A percentile compares a stretch with the other conserved stretches of the same genome.
Evolutionary conservation across 1,284 basidiomycete genomes (phyloP).

Genomic region (Cerrena zonata): DNA sequence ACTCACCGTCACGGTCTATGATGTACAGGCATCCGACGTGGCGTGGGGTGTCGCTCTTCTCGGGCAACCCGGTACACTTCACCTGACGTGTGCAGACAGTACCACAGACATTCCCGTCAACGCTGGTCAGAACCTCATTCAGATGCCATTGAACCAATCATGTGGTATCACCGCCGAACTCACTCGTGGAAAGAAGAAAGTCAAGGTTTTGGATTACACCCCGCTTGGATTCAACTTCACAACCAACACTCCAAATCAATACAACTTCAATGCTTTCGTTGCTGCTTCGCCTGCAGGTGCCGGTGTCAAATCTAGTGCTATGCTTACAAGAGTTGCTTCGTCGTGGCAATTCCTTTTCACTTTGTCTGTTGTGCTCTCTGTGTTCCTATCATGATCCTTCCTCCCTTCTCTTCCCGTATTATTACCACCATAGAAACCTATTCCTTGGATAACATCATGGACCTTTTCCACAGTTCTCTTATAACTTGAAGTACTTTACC

Average conservation of each 20-base stretch:
- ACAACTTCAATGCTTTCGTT: slow-evolving; percentile 41
- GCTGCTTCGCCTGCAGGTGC: slow-evolving; percentile 18
- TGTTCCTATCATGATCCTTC: neutral
- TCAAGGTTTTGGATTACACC: slow-evolving; percentile 21
- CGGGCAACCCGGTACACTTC: slow-evolving; percentile 35
- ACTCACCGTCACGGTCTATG: slow-evolving; percentile 23
- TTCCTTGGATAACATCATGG: neutral
- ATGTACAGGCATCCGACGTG: slow-evolving; percentile 27
- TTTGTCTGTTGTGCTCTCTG: neutral
- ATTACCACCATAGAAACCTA: neutral
- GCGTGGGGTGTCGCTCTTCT: slow-evolving; percentile 43
- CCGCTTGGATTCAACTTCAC: slow-evolving; percentile 31
- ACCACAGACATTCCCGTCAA: slow-evolving; percentile 30
- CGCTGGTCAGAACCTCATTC: slow-evolving; percentile 46
- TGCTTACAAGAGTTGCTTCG: neutral
- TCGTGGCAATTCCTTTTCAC: neutral
- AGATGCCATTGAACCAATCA: slow-evolving; percentile 32
- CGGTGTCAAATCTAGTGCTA: neutral
- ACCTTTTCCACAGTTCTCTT: neutral
- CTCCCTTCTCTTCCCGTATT: neutral
- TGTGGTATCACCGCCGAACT: slow-evolving; percentile 35
- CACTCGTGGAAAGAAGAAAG: slow-evolving; percentile 28
- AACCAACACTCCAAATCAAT: slow-evolving; percentile 25
- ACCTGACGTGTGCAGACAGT: slow-evolving; percentile 37
- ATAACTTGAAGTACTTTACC: no score